These are phyloP conservation scores for Halteria grandinella DNA, from an alignment of 73 alveolate species.

Conservation along the genomic window DNA sequence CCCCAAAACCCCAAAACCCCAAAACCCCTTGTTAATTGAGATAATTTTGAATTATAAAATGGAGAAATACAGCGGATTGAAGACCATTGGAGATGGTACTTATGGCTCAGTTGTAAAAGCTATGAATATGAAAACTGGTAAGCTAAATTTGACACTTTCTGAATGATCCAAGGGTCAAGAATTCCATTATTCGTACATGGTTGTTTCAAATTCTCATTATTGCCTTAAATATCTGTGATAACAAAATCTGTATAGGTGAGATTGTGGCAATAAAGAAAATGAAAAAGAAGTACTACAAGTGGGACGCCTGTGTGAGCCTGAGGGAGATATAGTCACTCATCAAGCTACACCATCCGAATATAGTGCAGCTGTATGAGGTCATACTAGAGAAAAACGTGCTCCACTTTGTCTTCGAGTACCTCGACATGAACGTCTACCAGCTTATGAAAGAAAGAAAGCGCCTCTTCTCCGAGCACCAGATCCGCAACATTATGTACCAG, in stretches of 20 bases:
- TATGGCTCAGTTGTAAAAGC: slow-evolving; percentile 80
- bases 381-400: slow-evolving; percentile 89
- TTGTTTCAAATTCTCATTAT: too few relatives aligned
- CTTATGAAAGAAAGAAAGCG: slow-evolving; percentile 84
- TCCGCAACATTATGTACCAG: slow-evolving; percentile 85
- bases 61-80: slow-evolving; percentile 79
- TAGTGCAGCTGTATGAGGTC: slow-evolving; percentile 92
- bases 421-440: slow-evolving; percentile 89
- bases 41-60: slow-evolving; percentile 60
- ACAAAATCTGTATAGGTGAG: slow-evolving; percentile 54
- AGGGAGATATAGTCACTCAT: slow-evolving; percentile 90
- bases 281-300: slow-evolving; percentile 87
- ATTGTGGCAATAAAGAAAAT: slow-evolving; percentile 85
- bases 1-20: too few relatives aligned
- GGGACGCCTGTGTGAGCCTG: slow-evolving; percentile 93
- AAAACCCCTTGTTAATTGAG: too few relatives aligned
- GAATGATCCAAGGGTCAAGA: too few relatives aligned
- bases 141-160: too few relatives aligned
- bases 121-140: slow-evolving; percentile 69
- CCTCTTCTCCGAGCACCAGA: slow-evolving; percentile 86
- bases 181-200: too few relatives aligned
- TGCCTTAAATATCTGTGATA: background rate
- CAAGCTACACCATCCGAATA: slow-evolving; percentile 93
- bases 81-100: slow-evolving; percentile 86
- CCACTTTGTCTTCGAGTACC: slow-evolving; percentile 92